These are phyloP conservation scores for Microbotryum lychnidis-dioicae DNA, from an alignment of 1,284 basidiomycete genomes.

Conservation along the genomic window DNA sequence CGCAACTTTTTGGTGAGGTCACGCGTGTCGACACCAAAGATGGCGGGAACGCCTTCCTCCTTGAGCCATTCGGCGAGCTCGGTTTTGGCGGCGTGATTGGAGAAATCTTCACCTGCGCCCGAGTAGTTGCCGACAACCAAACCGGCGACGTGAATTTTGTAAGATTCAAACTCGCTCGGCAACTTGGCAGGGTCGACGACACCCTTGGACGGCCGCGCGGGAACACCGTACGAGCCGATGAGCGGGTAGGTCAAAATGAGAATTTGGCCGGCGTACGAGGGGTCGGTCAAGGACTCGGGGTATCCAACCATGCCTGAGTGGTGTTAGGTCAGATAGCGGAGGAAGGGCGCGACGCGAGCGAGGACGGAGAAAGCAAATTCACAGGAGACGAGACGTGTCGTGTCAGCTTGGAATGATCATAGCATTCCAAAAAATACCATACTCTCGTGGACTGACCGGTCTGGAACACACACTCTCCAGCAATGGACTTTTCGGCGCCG, in stretches of 20 bases:
- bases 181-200: conserved; percentile 48
- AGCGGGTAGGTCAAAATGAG: conserved; percentile 95
- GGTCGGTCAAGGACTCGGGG: conserved; percentile 96
- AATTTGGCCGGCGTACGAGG: conserved; percentile 97
- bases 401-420: too few relatives aligned
- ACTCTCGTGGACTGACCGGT: conserved; percentile 59
- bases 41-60: conserved; percentile 88
- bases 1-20: conserved; percentile 93
- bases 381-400: too few relatives aligned
- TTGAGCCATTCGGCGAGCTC: conserved; percentile 89
- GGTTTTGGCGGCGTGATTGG: conserved; percentile 85
- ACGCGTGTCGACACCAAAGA: conserved; percentile 94
- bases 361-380: not conserved
- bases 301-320: conserved; percentile 92
- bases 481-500: conserved; percentile 82
- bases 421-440: too few relatives aligned
- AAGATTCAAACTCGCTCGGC: conserved; percentile 83
- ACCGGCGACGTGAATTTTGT: conserved; percentile 84
- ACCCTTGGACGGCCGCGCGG: conserved; percentile 50
- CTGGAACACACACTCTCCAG: conserved; percentile 99
- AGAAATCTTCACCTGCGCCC: conserved; percentile 68
- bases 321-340: not conserved
- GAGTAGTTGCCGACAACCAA: conserved; percentile 86
- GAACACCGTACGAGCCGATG: conserved; percentile 98
- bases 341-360: not conserved